Conservation (phyloP, 805 yeast genomes). For the Cyberlindnera americana region DNA sequence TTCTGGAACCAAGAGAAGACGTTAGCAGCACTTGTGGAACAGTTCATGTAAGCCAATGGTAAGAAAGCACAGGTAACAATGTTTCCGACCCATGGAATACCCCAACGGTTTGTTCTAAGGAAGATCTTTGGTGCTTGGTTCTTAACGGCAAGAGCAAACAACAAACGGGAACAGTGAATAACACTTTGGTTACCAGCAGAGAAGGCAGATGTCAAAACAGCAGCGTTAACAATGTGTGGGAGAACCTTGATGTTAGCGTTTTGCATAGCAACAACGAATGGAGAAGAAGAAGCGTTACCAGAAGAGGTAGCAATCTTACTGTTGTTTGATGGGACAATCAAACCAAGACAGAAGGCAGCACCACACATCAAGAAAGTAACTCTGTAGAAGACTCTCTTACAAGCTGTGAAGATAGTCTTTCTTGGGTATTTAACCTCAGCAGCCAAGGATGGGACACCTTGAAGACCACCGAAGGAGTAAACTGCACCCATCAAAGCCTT, state of each 20-base stretch:
- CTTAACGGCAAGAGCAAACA: constrained; percentile 3
- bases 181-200: constrained; percentile 5
- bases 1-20: constrained; percentile 3
- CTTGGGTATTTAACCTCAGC: constrained; percentile 5
- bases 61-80: neutral
- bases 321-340: constrained; percentile 2
- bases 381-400: constrained; percentile 3
- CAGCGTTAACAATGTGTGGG: constrained; percentile 5
- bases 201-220: constrained; percentile 4
- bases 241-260: constrained; percentile 3
- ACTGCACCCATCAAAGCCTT: constrained; percentile 4
- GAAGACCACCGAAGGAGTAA: constrained; percentile 2
- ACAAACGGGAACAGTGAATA: neutral
- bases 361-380: constrained; percentile 3
- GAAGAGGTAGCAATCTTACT: neutral
- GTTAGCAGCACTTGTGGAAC: neutral
- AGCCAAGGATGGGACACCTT: constrained; percentile 4
- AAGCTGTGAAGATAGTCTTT: constrained; percentile 4
- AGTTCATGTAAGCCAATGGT: constrained; percentile 5
- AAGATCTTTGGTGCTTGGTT: constrained; percentile 2
- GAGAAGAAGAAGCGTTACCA: constrained; percentile 5
- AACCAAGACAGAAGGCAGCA: constrained; percentile 3
- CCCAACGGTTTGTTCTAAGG: constrained; percentile 4
- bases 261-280: constrained; percentile 2
- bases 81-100: constrained; percentile 5